Base-by-base conservation (phyloP, 2,329 filamentous ascomycete species). In the Emericellopsis cladophorae region DNA sequence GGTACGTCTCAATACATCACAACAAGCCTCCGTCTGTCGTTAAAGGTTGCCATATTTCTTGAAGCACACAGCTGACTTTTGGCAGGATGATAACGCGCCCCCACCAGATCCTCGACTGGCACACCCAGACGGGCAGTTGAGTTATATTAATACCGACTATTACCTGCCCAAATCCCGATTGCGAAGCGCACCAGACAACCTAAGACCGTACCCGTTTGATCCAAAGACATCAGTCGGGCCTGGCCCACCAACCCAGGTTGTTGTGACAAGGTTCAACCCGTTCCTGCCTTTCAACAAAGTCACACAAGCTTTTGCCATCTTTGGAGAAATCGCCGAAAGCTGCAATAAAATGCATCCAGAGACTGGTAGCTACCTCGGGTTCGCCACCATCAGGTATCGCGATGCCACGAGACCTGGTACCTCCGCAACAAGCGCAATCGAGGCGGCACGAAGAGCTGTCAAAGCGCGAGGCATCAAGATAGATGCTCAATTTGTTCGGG, bases 211-310 rank as follows among this genome's bases (percentile, higher is more conserved):
- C 60, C 63, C 76, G 22, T 92, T 87, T 60, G 89, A 96, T 56
- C 65, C 79, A 5, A 79, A 78, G 51, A 87, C 86, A 5, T 94
- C 90, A 2, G 78, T 93, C 51, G 90, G 89, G 0, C 86, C 88
- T 21, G 87, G 87, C 0, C 90, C 90, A 12, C 86, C 92, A 2
- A 87, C 84, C 3, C 87, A 95, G 57, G 79, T 98, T 38, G 81
- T 96, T 4, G 87, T 95, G 16, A 89, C 81, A n/a, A 87, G 88
- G n/a, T 95, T 95, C 57, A 92, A 96, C 59, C 89, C 90, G 7
- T 67, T 96, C 48, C 81, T 84, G 33, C 76, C 86, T 11, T 85
- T 94, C 51, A 74, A 78, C 42, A 84, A 86, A 51, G 73, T 95
- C 39, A 76, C 75, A 15, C 76, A 81, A 36, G 74, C 85, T 41